These are phyloP conservation scores for Nymphaea colorata DNA, from an alignment of 164 flowering plant genomes.

Conservation along the genomic window DNA sequence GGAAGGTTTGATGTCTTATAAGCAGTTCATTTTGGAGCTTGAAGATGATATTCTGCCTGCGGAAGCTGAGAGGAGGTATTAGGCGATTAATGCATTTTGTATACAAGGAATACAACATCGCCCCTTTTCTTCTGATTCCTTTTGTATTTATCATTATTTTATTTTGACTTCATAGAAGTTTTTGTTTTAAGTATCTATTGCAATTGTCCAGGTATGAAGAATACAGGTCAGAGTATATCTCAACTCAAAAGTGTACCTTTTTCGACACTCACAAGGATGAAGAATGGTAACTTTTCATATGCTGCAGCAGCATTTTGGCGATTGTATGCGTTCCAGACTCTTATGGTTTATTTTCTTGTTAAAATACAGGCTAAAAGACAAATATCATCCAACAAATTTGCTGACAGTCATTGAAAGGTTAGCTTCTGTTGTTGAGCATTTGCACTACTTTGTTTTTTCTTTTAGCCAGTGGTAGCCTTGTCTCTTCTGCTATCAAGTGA, in stretches of 20 bases:
- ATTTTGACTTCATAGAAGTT: not conserved
- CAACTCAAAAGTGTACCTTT: constrained; percentile 82
- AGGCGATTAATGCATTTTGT: not conserved
- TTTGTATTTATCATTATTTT: not conserved
- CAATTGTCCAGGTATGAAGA: constrained; percentile 61
- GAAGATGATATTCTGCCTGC: constrained; percentile 98
- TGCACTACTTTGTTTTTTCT: not conserved
- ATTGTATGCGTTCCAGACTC: not conserved
- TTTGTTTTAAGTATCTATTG: not conserved
- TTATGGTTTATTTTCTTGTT: not conserved
- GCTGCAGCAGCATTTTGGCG: not conserved
- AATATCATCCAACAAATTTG: constrained; percentile 91
- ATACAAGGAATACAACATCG: not conserved
- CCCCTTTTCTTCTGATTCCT: not conserved
- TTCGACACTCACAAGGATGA: constrained; percentile 92
- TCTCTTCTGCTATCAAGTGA: not conserved
- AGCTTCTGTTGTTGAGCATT: constrained; percentile 5
- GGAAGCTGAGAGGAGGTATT: constrained; percentile 96
- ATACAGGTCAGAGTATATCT: constrained; percentile 83
- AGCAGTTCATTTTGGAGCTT: constrained; percentile 97
- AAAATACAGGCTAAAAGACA: constrained; percentile 72
- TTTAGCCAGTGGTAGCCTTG: not conserved
- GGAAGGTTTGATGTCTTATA: constrained; percentile 98
- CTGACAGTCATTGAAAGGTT: constrained; percentile 86
- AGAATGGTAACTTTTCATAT: constrained; percentile 53